These are phyloP conservation scores for Colletotrichum sp. DNA, from an alignment of 2,329 filamentous ascomycete genomes.

Conservation along the genomic window DNA sequence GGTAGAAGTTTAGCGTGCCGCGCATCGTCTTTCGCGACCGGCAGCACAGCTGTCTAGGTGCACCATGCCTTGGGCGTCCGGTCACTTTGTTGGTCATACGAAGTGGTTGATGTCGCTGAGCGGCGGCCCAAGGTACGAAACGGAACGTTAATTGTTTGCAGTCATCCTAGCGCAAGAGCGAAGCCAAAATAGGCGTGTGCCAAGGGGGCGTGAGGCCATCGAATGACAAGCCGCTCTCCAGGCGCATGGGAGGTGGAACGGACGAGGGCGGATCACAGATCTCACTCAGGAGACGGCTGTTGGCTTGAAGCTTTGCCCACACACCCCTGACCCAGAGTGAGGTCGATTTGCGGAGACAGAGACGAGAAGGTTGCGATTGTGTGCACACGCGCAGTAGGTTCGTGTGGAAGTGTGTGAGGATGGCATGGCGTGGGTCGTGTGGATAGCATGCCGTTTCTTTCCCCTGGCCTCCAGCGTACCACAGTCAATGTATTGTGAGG, in stretches of 20 bases:
- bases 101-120: neutral
- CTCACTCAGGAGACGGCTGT: constrained; percentile 9
- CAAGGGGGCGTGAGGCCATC: neutral
- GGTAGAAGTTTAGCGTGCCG: neutral
- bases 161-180: neutral
- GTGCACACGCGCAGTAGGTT: neutral
- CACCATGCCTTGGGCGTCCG: neutral
- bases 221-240: constrained; percentile 18
- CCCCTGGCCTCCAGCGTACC: neutral
- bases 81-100: neutral
- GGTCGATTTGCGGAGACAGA: neutral
- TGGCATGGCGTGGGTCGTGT: neutral
- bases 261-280: constrained; percentile 19
- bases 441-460: neutral
- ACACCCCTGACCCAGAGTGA: neutral
- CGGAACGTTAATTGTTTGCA: constrained; percentile 24
- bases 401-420: neutral
- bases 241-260: constrained; percentile 15
- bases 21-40: neutral
- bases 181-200: neutral
- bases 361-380: neutral
- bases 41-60: neutral
- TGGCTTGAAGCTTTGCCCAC: constrained; percentile 14
- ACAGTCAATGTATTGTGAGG: neutral
- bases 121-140: constrained; percentile 16